Evolutionary conservation across 306 rosid species (phyloP).

Genomic region (Pueraria montana): DNA sequence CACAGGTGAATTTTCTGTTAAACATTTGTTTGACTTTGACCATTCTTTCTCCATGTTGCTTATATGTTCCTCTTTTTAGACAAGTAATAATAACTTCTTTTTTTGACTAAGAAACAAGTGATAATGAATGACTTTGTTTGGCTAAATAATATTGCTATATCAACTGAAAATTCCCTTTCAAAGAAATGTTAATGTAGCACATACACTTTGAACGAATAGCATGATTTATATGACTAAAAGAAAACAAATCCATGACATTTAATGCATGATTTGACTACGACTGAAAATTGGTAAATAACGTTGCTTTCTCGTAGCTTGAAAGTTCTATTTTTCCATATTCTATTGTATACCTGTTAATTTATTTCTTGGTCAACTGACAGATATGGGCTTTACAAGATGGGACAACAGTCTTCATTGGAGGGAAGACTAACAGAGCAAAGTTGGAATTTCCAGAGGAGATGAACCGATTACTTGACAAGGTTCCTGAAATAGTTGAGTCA

Average conservation of each 20-base stretch:
- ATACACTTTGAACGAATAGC: constrained; percentile 6
- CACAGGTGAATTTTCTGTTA: constrained; percentile 67
- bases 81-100: background rate
- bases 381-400: constrained; percentile 98
- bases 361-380: constrained; percentile 60
- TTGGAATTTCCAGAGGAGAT: constrained; percentile 86
- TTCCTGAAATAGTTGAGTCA: constrained; percentile 83
- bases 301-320: constrained; percentile 24
- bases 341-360: constrained; percentile 31
- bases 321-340: constrained; percentile 16
- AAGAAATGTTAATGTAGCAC: constrained; percentile 9
- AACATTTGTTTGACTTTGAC: constrained; percentile 5
- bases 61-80: background rate
- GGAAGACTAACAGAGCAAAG: constrained; percentile 91
- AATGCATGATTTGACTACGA: background rate
- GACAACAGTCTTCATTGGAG: constrained; percentile 79
- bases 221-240: constrained; percentile 1
- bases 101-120: background rate
- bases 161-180: constrained; percentile 31
- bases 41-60: constrained; percentile 29
- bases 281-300: background rate
- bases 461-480: constrained; percentile 79
- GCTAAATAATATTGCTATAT: constrained; percentile 19
- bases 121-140: constrained; percentile 14
- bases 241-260: background rate